A percentile compares a stretch with the other conserved stretches of the same genome.
These are phyloP conservation scores for Sarocladium kiliense DNA, from an alignment of 2,329 filamentous ascomycete species.

Conservation along the genomic window DNA sequence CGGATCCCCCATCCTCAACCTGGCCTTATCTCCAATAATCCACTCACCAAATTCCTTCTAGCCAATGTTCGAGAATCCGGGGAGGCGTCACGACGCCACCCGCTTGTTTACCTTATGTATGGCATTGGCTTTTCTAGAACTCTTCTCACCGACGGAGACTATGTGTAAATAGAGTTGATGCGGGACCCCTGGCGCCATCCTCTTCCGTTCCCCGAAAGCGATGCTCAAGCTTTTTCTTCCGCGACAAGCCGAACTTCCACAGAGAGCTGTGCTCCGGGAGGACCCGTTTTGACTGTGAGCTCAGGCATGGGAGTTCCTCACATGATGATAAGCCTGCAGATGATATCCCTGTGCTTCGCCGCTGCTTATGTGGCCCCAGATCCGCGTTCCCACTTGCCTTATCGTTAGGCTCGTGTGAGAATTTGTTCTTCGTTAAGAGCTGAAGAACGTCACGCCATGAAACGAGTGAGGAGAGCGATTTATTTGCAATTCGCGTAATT, in stretches of 20 bases:
- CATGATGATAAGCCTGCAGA: background rate
- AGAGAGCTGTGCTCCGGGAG: background rate
- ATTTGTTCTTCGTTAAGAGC: background rate
- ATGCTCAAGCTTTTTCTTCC: no score
- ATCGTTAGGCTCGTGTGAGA: background rate
- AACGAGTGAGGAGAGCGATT: background rate
- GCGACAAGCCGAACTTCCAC: background rate
- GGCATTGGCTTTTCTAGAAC: no score
- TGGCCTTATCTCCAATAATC: background rate
- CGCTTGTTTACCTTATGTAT: no score
- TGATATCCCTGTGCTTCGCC: background rate
- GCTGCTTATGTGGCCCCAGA: background rate
- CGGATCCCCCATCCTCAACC: background rate
- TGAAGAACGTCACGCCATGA: background rate
- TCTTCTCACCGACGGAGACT: background rate
- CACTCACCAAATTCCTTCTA: slow-evolving; percentile 3
- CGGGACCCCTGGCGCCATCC: background rate
- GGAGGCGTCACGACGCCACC: no score
- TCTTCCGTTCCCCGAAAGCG: no score
- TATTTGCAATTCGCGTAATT: background rate
- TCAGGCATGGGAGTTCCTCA: no score
- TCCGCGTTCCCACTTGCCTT: background rate
- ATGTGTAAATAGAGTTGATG: background rate
- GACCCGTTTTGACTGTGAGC: background rate
- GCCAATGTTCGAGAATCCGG: slow-evolving; percentile 6